phyloP scores from a whole-genome alignment of 2,329 filamentous ascomycete species.

The Onygenales sp. region DNA sequence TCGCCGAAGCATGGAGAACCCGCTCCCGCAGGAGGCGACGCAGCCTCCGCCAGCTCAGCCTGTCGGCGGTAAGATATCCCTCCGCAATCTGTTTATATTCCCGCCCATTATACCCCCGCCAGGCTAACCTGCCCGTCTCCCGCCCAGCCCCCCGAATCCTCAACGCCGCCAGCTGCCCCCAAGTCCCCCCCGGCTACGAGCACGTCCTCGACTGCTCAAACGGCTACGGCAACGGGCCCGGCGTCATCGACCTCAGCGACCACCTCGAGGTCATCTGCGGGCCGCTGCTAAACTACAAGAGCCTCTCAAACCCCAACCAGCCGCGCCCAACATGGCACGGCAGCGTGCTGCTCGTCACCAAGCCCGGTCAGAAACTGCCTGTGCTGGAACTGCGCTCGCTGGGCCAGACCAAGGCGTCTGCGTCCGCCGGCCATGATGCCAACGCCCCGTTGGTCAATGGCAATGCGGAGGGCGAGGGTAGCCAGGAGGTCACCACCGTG shows the following conservation, averaged over 20 bases:
- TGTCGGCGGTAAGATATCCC: no score
- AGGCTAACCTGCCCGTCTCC: neutral
- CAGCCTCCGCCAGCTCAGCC: no score
- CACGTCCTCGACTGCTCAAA: slow-evolving; percentile 10
- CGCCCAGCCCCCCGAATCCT: neutral
- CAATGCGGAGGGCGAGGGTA: slow-evolving; percentile 4
- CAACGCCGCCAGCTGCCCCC: neutral
- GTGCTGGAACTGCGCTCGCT: slow-evolving; percentile 43
- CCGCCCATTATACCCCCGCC: no score
- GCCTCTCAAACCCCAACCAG: slow-evolving; percentile 29
- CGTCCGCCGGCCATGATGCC: neutral
- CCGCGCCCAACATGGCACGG: slow-evolving; percentile 57
- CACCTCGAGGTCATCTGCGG: slow-evolving; percentile 36
- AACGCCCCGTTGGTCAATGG: slow-evolving; percentile 10
- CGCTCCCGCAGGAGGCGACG: neutral
- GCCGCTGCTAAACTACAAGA: slow-evolving; percentile 41
- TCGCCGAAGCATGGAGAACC: slow-evolving; percentile 1
- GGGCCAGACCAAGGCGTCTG: slow-evolving; percentile 10
- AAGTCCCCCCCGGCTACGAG: slow-evolving; percentile 7
- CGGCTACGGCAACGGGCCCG: slow-evolving; percentile 15
- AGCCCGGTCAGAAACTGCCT: slow-evolving; percentile 55
- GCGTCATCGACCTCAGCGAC: slow-evolving; percentile 10
- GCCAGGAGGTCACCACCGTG: slow-evolving; percentile 21
- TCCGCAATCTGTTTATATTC: no score
- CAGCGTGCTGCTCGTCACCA: slow-evolving; percentile 74